A percentile compares a stretch with the other conserved stretches of the same genome.
These are phyloP conservation scores for Phytopythium oedochilum DNA, from an alignment of 352 stramenopile genomes.

Conservation along the genomic window DNA sequence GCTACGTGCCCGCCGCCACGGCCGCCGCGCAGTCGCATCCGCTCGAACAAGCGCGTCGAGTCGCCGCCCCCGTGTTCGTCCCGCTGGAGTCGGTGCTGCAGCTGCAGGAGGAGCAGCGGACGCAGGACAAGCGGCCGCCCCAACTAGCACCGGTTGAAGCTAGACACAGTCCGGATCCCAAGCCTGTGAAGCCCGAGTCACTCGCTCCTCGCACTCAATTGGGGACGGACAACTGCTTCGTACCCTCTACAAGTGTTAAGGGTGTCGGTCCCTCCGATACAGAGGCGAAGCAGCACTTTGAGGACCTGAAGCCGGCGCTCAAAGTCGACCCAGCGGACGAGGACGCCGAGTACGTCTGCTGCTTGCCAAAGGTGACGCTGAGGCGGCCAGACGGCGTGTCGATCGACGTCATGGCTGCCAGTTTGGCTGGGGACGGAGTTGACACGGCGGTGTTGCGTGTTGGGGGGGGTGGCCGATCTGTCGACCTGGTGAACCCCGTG, in stretches of 20 bases:
- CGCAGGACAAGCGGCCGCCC: not conserved
- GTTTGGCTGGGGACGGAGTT: not conserved
- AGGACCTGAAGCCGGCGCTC: not conserved
- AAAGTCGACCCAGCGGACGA: not conserved
- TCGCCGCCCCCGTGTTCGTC: not conserved
- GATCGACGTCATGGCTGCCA: not conserved
- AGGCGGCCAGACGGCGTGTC: not conserved
- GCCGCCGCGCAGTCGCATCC: not conserved
- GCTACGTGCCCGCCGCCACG: not conserved
- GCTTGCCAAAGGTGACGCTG: slow-evolving; percentile 3
- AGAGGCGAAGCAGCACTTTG: not conserved
- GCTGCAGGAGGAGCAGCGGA: not conserved
- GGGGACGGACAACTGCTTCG: not conserved
- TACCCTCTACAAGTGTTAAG: not conserved
- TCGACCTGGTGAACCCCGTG: not conserved
- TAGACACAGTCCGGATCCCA: no score
- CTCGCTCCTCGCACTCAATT: not conserved
- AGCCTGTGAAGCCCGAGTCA: not conserved
- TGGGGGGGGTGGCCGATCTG: no score
- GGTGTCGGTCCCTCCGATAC: not conserved
- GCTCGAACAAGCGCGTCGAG: not conserved
- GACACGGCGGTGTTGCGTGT: not conserved
- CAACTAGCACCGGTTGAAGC: no score
- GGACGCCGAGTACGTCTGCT: not conserved
- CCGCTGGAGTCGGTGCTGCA: not conserved